These are phyloP conservation scores for Didymellaceae sp. DNA, from an alignment of 2,329 filamentous ascomycete genomes.

Conservation along the genomic window DNA sequence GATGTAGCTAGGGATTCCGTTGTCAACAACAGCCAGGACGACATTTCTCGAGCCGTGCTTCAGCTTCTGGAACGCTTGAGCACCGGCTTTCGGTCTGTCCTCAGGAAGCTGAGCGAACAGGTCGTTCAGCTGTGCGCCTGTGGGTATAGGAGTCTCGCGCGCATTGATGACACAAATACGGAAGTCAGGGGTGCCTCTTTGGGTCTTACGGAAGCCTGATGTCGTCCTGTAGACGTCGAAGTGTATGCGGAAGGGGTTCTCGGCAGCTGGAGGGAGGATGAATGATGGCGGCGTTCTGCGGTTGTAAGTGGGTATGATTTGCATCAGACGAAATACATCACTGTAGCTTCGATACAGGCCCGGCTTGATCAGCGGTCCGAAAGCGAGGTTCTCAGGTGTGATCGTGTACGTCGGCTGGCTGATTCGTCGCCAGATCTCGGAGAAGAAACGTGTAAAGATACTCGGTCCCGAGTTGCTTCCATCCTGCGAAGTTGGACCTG, in stretches of 20 bases:
- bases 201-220: conserved; percentile 74
- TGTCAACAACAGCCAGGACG: conserved; percentile 85
- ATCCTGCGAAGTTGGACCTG: conserved; percentile 8
- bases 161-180: conserved; percentile 83
- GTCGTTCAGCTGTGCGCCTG: conserved; percentile 71
- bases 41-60: conserved; percentile 87
- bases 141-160: conserved; percentile 73
- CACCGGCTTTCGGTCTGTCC: conserved; percentile 63
- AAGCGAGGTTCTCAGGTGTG: conserved; percentile 32
- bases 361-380: conserved; percentile 59
- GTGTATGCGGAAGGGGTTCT: conserved; percentile 72
- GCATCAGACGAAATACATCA: conserved; percentile 77
- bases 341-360: conserved; percentile 63
- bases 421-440: conserved; percentile 43
- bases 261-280: conserved; percentile 37
- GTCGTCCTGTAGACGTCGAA: conserved; percentile 84
- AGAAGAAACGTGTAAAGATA: conserved; percentile 46
- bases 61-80: conserved; percentile 73
- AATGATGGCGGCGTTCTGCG: conserved; percentile 54
- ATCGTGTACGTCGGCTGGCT: conserved; percentile 28
- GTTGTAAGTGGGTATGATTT: conserved; percentile 75
- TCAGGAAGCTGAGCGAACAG: conserved; percentile 78
- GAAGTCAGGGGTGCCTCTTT: conserved; percentile 80
- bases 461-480: conserved; percentile 13
- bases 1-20: conserved; percentile 88